A percentile compares a stretch with the other conserved stretches of the same genome.
Evolutionary conservation across 495 filamentous ascomycete genomes (phyloP).

Genomic region (Trypethelium eluteriae): DNA sequence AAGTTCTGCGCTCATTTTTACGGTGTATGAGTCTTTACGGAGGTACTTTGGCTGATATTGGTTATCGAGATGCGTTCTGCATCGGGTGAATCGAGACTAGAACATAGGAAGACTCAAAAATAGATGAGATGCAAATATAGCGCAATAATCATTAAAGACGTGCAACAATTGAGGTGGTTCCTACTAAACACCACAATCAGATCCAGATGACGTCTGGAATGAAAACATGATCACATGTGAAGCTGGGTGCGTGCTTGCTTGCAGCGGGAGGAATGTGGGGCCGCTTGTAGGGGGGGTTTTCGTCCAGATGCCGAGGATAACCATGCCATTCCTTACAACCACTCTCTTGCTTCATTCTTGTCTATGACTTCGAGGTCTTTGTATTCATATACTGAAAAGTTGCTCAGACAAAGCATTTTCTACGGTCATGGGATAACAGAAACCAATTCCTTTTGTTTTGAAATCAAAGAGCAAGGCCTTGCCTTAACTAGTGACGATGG

Average conservation of each 20-base stretch:
- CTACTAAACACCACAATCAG: too few relatives aligned
- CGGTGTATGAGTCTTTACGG: slow-evolving; percentile 79
- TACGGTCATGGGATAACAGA: background rate
- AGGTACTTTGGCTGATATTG: slow-evolving; percentile 46
- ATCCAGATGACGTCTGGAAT: background rate
- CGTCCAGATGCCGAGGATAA: background rate
- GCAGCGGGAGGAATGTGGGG: slow-evolving; percentile 6
- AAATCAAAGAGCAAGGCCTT: background rate
- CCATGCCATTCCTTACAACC: background rate
- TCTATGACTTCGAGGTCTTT: too few relatives aligned
- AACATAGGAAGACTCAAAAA: too few relatives aligned
- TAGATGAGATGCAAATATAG: background rate
- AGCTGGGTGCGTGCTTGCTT: background rate
- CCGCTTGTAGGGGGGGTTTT: background rate
- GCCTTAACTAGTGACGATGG: background rate
- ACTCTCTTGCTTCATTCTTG: too few relatives aligned
- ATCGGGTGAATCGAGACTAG: background rate
- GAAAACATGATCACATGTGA: slow-evolving; percentile 10
- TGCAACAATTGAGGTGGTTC: background rate
- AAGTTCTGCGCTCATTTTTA: slow-evolving; percentile 95
- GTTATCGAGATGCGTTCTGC: background rate
- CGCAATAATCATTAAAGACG: too few relatives aligned
- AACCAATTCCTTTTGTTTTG: background rate
- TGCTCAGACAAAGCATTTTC: background rate
- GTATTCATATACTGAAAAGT: background rate